phyloP scores from a whole-genome alignment of 208 protist species.

The Wallacemonas rigidus region DNA sequence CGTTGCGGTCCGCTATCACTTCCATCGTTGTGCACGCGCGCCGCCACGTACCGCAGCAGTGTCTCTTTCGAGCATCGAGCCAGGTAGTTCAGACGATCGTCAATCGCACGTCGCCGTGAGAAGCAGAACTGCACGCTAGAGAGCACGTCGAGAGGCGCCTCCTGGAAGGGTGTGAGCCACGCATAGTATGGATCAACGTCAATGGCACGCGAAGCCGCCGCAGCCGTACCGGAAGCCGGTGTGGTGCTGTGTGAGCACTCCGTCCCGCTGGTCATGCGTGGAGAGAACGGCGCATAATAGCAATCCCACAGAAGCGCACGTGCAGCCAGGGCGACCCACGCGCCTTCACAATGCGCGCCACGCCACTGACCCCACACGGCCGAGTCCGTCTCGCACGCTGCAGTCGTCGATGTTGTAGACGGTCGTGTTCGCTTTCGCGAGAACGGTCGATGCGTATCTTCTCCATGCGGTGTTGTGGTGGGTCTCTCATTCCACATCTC shows the following conservation, averaged over 20 bases:
- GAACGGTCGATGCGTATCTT: too few relatives aligned
- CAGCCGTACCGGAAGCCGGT: not conserved
- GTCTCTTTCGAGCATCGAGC: conserved; percentile 43
- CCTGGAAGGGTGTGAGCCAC: conserved; percentile 76
- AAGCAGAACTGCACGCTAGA: conserved; percentile 36
- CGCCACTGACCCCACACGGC: conserved; percentile 34
- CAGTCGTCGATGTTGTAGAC: not conserved
- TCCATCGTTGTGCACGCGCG: conserved; percentile 22
- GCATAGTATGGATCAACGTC: conserved; percentile 16
- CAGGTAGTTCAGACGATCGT: conserved; percentile 47
- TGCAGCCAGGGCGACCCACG: conserved; percentile 65
- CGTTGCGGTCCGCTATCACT: not conserved
- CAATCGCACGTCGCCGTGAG: conserved; percentile 46
- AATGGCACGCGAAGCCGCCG: too few relatives aligned
- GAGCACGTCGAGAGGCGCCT: conserved; percentile 56
- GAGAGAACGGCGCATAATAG: conserved; percentile 38
- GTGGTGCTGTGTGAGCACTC: not conserved
- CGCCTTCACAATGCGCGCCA: conserved; percentile 77
- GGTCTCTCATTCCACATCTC: conserved; percentile 21
- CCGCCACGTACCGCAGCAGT: conserved; percentile 36
- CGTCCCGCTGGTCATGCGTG: not conserved
- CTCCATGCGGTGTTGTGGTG: not conserved
- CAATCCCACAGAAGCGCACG: conserved; percentile 67
- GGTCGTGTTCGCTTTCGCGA: conserved; percentile 2
- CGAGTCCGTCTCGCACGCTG: not conserved